These are phyloP conservation scores for Puccinellia tenuiflora DNA, from an alignment of 176 grass and related monocot genomes.

Conservation along the genomic window DNA sequence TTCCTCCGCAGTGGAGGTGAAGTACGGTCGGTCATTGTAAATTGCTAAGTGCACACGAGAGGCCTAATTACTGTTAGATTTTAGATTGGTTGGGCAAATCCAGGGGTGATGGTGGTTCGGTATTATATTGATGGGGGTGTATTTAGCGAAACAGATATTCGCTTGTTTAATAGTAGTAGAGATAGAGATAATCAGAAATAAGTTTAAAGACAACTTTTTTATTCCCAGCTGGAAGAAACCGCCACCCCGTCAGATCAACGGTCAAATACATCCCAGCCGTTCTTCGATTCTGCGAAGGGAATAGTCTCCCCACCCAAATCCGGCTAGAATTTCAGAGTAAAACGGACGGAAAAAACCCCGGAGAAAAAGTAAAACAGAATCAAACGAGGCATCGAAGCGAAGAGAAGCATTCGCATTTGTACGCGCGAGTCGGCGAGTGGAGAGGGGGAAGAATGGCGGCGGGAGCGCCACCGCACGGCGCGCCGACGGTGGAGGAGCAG, in stretches of 20 bases:
- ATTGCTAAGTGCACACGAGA: no score
- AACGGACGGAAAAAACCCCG: neutral
- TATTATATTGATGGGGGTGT: no score
- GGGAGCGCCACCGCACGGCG: neutral
- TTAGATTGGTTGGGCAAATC: no score
- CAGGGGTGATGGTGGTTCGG: no score
- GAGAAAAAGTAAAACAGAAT: neutral
- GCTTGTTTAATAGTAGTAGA: no score
- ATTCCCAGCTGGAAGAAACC: no score
- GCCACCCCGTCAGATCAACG: neutral
- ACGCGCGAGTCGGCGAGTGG: neutral
- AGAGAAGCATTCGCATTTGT: neutral
- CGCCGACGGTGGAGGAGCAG: slow-evolving; percentile 28
- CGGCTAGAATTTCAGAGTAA: neutral
- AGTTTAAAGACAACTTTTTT: no score
- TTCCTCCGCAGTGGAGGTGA: no score
- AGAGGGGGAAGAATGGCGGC: neutral
- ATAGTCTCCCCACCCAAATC: neutral
- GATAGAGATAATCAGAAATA: no score
- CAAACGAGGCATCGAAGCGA: neutral
- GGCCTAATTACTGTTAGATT: no score
- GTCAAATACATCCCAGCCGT: neutral
- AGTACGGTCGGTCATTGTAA: no score
- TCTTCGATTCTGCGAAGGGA: neutral
- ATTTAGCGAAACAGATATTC: no score